Base-by-base conservation (phyloP, 108 stramenopile species). In the Cyclotella baltica region DNA sequence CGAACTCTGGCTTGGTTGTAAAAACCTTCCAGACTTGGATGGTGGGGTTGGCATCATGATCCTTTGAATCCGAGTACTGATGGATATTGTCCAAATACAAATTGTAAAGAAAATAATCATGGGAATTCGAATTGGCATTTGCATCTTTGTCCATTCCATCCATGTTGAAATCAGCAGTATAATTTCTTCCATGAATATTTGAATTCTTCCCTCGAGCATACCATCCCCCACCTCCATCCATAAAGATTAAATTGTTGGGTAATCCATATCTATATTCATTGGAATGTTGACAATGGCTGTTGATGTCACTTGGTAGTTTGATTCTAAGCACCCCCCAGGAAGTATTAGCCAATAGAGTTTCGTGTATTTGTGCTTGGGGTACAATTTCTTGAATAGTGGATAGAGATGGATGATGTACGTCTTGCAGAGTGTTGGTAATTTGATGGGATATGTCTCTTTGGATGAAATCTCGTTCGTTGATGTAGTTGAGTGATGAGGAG, bases 71-170 rank as follows among this genome's bases (percentile, higher is more conserved):
- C n/a, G n/a, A n/a, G n/a, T n/a, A n/a, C n/a, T n/a, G n/a, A n/a
- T n/a, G n/a, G n/a, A n/a, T n/a, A n/a, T n/a, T 91, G 65, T 79
- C 74, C 62, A 91, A 69, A 50, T 81, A 87, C 9, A 89, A 38
- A 62, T 89, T 78, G 58, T 81, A 89, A 51, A 66, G 50, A 59
- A 82, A 82, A 23, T 70, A 57, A 40, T 82, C 59, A 0, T 67
- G 56, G 31, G 30, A 10, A 65, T 74, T n/a, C n/a, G n/a, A n/a
- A n/a, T n/a, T n/a, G n/a, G n/a, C n/a, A n/a, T n/a, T n/a, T n/a
- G n/a, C n/a, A n/a, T n/a, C n/a, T n/a, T n/a, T n/a, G n/a, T n/a
- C n/a, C n/a, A n/a, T n/a, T n/a, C n/a, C n/a, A n/a, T n/a, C n/a
- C n/a, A n/a, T n/a, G n/a, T n/a, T n/a, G n/a, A n/a, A n/a, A n/a